Evolutionary conservation across 305 asterid species (phyloP).

Genomic region (Withania somnifera): DNA sequence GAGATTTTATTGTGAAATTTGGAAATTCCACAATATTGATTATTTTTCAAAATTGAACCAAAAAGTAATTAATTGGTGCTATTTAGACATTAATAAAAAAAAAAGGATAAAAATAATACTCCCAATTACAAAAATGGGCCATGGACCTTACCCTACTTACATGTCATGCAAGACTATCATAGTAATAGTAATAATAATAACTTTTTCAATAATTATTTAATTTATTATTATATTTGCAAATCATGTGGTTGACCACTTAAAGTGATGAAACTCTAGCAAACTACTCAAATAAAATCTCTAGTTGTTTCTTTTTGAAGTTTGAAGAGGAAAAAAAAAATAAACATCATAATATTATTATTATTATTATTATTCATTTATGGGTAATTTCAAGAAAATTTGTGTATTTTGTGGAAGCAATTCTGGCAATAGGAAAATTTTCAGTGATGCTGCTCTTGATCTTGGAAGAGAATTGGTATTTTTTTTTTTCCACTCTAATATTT

Average conservation of each 20-base stretch:
- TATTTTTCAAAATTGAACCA: not conserved
- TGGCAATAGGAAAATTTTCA: slow-evolving; percentile 38
- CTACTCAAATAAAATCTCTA: not conserved
- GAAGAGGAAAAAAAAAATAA: slow-evolving; percentile 4
- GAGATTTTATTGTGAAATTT: not conserved
- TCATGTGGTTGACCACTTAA: slow-evolving; percentile 1
- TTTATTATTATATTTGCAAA: not conserved
- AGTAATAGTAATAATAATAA: no score
- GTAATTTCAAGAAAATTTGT: slow-evolving; percentile 39
- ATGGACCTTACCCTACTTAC: slow-evolving; percentile 1
- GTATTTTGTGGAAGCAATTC: slow-evolving; percentile 52
- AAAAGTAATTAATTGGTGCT: not conserved
- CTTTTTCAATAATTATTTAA: not conserved
- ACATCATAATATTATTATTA: not conserved
- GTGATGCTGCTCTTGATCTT: slow-evolving; percentile 53
- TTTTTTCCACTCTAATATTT: not conserved
- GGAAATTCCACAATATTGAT: not conserved
- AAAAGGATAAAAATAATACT: not conserved
- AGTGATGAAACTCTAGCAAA: not conserved
- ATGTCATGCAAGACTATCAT: slow-evolving; percentile 2
- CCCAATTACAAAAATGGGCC: not conserved
- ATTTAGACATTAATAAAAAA: not conserved
- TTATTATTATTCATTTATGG: slow-evolving; percentile 1
- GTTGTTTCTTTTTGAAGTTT: not conserved
- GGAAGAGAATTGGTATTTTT: slow-evolving; percentile 36